Conservation (phyloP, 108 stramenopile species). For the Stephanodiscus minutulus region DNA sequence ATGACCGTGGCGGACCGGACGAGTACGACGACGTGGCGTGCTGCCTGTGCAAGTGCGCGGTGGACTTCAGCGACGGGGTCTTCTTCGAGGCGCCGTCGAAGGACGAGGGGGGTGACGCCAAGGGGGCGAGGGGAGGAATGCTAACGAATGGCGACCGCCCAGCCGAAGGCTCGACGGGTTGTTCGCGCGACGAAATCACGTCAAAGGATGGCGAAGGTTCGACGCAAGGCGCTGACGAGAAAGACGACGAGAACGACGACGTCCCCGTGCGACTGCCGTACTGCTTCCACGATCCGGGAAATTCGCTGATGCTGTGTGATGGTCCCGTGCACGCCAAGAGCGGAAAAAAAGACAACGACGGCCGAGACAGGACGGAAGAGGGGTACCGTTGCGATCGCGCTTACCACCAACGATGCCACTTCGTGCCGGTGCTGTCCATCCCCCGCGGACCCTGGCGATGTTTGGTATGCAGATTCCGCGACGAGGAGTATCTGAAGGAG, state of each 20-base stretch:
- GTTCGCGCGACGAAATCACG: background rate
- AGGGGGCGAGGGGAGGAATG: too few relatives aligned
- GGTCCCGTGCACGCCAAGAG: slow-evolving; percentile 33
- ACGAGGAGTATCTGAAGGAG: slow-evolving; percentile 32
- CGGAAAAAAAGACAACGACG: slow-evolving; percentile 13
- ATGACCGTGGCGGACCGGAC: slow-evolving; percentile 5
- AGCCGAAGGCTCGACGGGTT: background rate
- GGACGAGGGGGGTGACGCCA: background rate
- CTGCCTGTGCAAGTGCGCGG: slow-evolving; percentile 79
- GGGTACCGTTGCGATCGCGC: slow-evolving; percentile 66
- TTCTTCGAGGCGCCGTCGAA: slow-evolving; percentile 51
- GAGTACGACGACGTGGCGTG: slow-evolving; percentile 58
- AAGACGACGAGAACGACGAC: slow-evolving; percentile 12
- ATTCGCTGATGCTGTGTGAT: slow-evolving; percentile 82
- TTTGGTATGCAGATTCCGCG: slow-evolving; percentile 61
- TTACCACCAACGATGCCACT: slow-evolving; percentile 90
- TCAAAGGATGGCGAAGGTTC: background rate
- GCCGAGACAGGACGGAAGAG: background rate
- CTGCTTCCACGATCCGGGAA: slow-evolving; percentile 67
- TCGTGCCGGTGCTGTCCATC: slow-evolving; percentile 72
- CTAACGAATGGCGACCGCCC: too few relatives aligned
- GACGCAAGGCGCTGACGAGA: background rate
- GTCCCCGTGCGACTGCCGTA: slow-evolving; percentile 60
- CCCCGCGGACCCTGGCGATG: slow-evolving; percentile 82
- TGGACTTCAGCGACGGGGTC: slow-evolving; percentile 73